Base-by-base conservation (phyloP, 192 early-diverging fungal species). In the Glomus cerebriforme region DNA sequence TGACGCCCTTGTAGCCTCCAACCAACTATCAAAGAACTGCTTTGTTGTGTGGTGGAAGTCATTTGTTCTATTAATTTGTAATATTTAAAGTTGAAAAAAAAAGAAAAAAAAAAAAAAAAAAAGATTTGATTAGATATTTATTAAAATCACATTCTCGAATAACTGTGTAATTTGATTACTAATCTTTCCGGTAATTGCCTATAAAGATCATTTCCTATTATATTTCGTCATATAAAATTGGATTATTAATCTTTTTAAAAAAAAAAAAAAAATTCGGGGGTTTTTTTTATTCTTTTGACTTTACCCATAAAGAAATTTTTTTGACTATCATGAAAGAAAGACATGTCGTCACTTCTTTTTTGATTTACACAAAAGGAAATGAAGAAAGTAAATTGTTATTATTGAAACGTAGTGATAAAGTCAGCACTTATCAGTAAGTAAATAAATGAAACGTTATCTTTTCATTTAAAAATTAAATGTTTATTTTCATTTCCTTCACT, bases 1-100 rank as follows among this genome's bases (percentile, higher is more conserved):
- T 87, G 79, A 69, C 87, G 88, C 2, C 79, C 80, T 31, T 82
- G 79, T 12, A 90, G 81, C 59, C 89, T 87, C 68, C 81, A 92
- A 13, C 85, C 91, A 10, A 93, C 85, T 76, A 93, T 82, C n/a
- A 93, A 80, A 10, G 90, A 91, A 13, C 79, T 81, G n/a, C 80
- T 82, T 17, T 79, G 39, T 43, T 43, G 39, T 43, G 39, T 43
- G 5, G 49, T 54, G 49, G 49, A 19, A 54, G 19, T 54, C 49
- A 54, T 54, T 17, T 22, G 17, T 19, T n/a, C 19, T 13, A 5
- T 54, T 19, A 22, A 22, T 17, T 54, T 49, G 17, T 19, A 19
- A 2, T 54, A 54, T 19, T 19, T 19, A 49, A 49, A 49, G 15
- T 15, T 15, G 15, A 49, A 49, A 49, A 49, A 49, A 49, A 49